These are phyloP conservation scores for Malassezia sympodialis DNA, from an alignment of 1,284 basidiomycete genomes.

Conservation along the genomic window DNA sequence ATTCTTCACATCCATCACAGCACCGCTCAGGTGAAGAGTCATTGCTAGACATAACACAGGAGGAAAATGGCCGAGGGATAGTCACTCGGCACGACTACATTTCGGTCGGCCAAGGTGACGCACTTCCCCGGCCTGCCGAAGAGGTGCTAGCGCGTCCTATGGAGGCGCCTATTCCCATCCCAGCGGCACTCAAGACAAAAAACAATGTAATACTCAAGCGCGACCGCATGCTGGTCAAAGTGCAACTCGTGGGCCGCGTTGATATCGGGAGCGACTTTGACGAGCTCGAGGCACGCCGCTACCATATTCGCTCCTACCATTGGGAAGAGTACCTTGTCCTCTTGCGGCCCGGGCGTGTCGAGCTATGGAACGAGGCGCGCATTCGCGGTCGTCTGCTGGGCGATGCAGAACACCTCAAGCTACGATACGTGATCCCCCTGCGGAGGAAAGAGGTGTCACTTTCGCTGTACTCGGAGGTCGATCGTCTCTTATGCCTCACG, in stretches of 20 bases:
- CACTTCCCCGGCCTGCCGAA: conserved; percentile 24
- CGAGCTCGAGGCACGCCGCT: conserved; percentile 55
- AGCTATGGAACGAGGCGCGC: conserved; percentile 64
- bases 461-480: conserved; percentile 69
- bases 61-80: not conserved
- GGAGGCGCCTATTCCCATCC: conserved; percentile 3
- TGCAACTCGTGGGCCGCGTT: conserved; percentile 57
- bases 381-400: conserved; percentile 24
- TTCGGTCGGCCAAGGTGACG: conserved; percentile 22
- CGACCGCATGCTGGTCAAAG: conserved; percentile 75
- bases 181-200: not conserved
- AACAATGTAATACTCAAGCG: conserved; percentile 36
- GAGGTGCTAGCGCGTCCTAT: conserved; percentile 30
- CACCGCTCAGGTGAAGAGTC: not conserved
- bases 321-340: conserved; percentile 70
- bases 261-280: conserved; percentile 57
- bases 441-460: conserved; percentile 56
- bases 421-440: conserved; percentile 62
- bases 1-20: not conserved
- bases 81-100: not conserved
- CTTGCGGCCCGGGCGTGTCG: conserved; percentile 63
- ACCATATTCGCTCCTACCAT: conserved; percentile 58
- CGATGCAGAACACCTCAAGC: conserved; percentile 51
- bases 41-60: not conserved
- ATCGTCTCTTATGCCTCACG: conserved; percentile 66